phyloP scores from a whole-genome alignment of 495 filamentous ascomycete genomes.

The Annulohypoxylon moriforme region DNA sequence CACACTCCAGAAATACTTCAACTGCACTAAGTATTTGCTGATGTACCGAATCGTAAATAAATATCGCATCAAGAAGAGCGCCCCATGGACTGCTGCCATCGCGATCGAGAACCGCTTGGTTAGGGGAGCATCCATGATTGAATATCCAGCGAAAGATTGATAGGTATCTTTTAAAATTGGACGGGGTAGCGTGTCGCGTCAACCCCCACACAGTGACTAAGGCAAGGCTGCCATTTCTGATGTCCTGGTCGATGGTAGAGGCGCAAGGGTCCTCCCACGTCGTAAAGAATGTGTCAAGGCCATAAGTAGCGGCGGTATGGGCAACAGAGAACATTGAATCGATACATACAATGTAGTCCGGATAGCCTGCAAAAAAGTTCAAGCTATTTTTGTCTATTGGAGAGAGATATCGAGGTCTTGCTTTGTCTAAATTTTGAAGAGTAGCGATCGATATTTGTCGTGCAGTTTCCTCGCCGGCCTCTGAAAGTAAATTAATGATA shows the following conservation, averaged over 20 bases:
- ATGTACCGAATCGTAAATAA: not conserved
- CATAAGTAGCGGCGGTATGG: not conserved
- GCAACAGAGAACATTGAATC: not conserved
- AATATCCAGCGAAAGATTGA: not conserved
- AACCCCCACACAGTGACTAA: not conserved
- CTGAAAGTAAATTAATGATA: not conserved
- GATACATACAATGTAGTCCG: not conserved
- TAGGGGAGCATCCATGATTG: not conserved
- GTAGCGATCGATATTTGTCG: not conserved
- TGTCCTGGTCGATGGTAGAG: not conserved
- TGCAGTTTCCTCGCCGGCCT: not conserved
- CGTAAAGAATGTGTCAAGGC: not conserved
- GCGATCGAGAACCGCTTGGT: not conserved
- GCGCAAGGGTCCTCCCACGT: not conserved
- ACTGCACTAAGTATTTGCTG: not conserved
- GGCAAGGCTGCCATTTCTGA: constrained; percentile 3
- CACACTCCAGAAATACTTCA: not conserved
- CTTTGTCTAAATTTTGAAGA: not conserved
- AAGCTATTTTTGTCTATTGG: not conserved
- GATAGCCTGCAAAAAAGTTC: not conserved
- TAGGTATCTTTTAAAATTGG: not conserved
- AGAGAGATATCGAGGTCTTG: not conserved
- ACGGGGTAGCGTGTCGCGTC: not conserved
- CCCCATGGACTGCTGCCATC: not conserved
- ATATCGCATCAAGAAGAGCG: not conserved